Percentiles rank a stretch among this genome's conserved stretches.
phyloP scores from a whole-genome alignment of 208 protist species.

The Balamuthia mandrillaris region DNA sequence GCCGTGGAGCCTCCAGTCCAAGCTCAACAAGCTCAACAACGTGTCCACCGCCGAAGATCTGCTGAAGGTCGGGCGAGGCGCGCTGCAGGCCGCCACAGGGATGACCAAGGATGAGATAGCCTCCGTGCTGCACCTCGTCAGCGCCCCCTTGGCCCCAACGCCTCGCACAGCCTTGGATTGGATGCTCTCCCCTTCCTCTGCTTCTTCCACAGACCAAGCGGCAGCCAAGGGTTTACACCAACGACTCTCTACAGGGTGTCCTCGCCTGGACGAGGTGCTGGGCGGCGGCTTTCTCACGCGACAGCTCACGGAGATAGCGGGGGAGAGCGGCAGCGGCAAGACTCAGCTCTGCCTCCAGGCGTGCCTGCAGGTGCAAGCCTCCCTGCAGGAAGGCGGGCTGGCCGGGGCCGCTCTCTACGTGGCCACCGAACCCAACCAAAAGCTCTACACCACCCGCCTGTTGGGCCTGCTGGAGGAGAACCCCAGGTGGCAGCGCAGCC shows the following conservation, averaged over 20 bases:
- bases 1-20: too few species aligned
- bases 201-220: not conserved
- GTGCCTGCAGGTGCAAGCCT: slow-evolving; percentile 52
- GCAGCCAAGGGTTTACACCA: too few species aligned
- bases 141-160: not conserved
- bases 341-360: slow-evolving; percentile 61
- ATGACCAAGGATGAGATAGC: not conserved
- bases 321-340: slow-evolving; percentile 62
- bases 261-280: slow-evolving; percentile 41
- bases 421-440: slow-evolving; percentile 20
- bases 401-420: slow-evolving; percentile 55
- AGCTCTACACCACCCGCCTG: slow-evolving; percentile 44
- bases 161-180: not conserved
- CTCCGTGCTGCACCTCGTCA: not conserved
- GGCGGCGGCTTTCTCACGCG: slow-evolving; percentile 52
- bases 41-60: slow-evolving; percentile 4
- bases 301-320: slow-evolving; percentile 63
- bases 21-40: not conserved
- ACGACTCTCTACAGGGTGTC: slow-evolving; percentile 43
- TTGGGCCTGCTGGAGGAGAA: slow-evolving; percentile 36
- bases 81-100: not conserved
- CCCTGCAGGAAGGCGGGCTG: slow-evolving; percentile 50
- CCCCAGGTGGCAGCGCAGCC: not conserved
- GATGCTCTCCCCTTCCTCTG: not conserved
- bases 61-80: not conserved